Evolutionary conservation across 805 yeast genomes (phyloP).

Genomic region (Babjeviella inositovora): DNA sequence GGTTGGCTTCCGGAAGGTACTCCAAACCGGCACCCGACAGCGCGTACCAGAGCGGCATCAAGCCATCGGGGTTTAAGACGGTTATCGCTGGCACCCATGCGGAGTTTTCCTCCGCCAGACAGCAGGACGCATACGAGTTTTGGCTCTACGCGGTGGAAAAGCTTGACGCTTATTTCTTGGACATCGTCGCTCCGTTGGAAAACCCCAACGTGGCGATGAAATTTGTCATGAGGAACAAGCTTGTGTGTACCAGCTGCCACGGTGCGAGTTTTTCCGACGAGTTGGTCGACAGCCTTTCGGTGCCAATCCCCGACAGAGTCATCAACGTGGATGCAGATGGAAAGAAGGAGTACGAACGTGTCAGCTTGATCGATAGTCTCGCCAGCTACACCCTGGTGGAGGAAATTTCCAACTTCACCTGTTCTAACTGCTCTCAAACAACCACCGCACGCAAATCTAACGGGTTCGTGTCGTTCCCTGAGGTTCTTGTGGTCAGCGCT

Average conservation of each 20-base stretch:
- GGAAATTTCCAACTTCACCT: slow-evolving; percentile 42
- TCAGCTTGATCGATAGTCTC: slow-evolving; percentile 33
- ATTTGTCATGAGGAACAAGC: slow-evolving; percentile 47
- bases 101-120: slow-evolving; percentile 77
- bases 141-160: slow-evolving; percentile 50
- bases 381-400: slow-evolving; percentile 27
- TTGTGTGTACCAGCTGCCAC: slow-evolving; percentile 40
- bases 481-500: slow-evolving; percentile 53
- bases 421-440: slow-evolving; percentile 32
- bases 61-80: slow-evolving; percentile 62
- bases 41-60: slow-evolving; percentile 59
- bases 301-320: slow-evolving; percentile 34
- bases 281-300: slow-evolving; percentile 43
- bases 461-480: slow-evolving; percentile 51
- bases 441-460: slow-evolving; percentile 20
- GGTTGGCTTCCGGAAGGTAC: slow-evolving; percentile 59
- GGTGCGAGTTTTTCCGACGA: slow-evolving; percentile 42
- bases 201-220: slow-evolving; percentile 43
- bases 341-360: slow-evolving; percentile 26
- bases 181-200: slow-evolving; percentile 11
- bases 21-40: slow-evolving; percentile 37
- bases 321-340: slow-evolving; percentile 22
- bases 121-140: slow-evolving; percentile 93
- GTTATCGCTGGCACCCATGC: slow-evolving; percentile 63
- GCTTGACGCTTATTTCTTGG: slow-evolving; percentile 34